These are phyloP conservation scores for Megacollybia platyphylla DNA, from an alignment of 1,284 basidiomycete genomes.

Conservation along the genomic window DNA sequence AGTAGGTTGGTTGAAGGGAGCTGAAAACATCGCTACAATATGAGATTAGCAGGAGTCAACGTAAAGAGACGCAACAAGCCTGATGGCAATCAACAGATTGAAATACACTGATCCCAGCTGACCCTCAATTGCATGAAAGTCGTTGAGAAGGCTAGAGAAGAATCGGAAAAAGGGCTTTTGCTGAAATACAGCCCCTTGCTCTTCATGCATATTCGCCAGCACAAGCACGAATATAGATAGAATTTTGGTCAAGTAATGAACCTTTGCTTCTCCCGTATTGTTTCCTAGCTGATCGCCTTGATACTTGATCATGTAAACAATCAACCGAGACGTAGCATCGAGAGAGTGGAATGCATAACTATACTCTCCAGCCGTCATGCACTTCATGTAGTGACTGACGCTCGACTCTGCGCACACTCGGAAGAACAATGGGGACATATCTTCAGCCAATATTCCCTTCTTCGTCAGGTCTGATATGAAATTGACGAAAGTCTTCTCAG, in stretches of 20 bases:
- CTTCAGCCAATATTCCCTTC: slow-evolving; percentile 95
- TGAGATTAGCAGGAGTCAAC: not conserved
- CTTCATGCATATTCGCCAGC: slow-evolving; percentile 90
- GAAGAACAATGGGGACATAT: slow-evolving; percentile 97
- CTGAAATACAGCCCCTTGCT: slow-evolving; percentile 83
- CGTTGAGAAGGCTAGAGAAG: slow-evolving; percentile 93
- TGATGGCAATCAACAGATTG: slow-evolving; percentile 80
- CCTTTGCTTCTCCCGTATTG: slow-evolving; percentile 89
- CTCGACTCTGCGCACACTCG: slow-evolving; percentile 94
- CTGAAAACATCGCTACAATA: slow-evolving; percentile 80
- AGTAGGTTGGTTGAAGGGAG: slow-evolving; percentile 92
- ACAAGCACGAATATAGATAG: slow-evolving; percentile 95
- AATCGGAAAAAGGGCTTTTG: slow-evolving; percentile 99
- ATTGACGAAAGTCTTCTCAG: slow-evolving; percentile 94
- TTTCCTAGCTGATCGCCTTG: slow-evolving; percentile 86
- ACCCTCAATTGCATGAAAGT: slow-evolving; percentile 76
- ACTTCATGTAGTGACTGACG: slow-evolving; percentile 86
- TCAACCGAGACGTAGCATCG: slow-evolving; percentile 91
- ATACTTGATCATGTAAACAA: slow-evolving; percentile 99
- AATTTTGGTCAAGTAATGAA: slow-evolving; percentile 96
- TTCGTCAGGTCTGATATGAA: slow-evolving; percentile 95
- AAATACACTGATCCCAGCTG: slow-evolving; percentile 82
- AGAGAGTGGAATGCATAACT: slow-evolving; percentile 81
- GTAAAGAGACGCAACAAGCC: slow-evolving; percentile 29
- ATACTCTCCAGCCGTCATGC: slow-evolving; percentile 67